A percentile compares a stretch with the other conserved stretches of the same genome.
phyloP scores from a whole-genome alignment of 306 rosid genomes.

The Casuarina cunninghamiana region DNA sequence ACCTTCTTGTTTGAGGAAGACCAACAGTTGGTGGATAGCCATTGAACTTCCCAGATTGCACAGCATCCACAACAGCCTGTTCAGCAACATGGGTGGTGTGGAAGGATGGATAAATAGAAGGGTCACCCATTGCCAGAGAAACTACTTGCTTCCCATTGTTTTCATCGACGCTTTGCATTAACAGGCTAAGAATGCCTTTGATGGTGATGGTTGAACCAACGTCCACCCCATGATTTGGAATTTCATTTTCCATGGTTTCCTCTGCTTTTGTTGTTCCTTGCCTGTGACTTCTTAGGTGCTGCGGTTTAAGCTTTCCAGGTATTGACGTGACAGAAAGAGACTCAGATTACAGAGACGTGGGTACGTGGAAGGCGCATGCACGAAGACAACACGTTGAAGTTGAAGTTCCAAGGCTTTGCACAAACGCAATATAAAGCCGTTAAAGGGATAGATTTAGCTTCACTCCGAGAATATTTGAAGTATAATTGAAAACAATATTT shows the following conservation, averaged over 20 bases:
- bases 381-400: conserved; percentile 39
- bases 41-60: conserved; percentile 64
- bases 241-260: conserved; percentile 44
- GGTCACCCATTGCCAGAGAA: conserved; percentile 90
- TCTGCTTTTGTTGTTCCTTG: not conserved
- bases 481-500: too few relatives aligned
- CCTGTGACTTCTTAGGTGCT: not conserved
- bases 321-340: not conserved
- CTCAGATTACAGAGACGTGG: not conserved
- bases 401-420: conserved; percentile 5
- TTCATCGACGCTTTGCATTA: conserved; percentile 50
- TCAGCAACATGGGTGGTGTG: conserved; percentile 49
- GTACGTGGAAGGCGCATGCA: conserved; percentile 13
- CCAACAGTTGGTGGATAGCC: conserved; percentile 77
- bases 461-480: too few relatives aligned
- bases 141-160: conserved; percentile 38
- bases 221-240: conserved; percentile 39
- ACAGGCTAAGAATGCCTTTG: conserved; percentile 72
- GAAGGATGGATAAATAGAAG: conserved; percentile 66
- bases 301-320: not conserved
- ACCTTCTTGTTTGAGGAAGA: too few relatives aligned
- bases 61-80: conserved; percentile 57
- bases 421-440: conserved; percentile 14
- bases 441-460: too few relatives aligned
- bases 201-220: conserved; percentile 69